Conservation (phyloP, 805 yeast genomes). For the Cyberlindnera bimundalis region DNA sequence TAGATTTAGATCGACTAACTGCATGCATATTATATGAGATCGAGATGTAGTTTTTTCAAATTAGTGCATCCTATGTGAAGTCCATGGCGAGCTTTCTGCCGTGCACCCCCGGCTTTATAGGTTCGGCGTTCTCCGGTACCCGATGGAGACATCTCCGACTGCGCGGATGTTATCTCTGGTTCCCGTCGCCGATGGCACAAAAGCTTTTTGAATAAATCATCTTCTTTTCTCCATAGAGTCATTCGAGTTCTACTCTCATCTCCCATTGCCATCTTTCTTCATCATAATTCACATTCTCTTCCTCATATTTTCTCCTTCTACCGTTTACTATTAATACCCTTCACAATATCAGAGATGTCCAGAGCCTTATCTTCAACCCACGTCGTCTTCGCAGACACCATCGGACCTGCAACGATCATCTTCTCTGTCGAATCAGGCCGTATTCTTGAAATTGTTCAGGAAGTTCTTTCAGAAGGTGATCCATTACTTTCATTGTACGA, state of each 20-base stretch:
- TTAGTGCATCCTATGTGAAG: too few species aligned
- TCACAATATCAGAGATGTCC: slow-evolving; percentile 10
- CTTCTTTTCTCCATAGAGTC: neutral
- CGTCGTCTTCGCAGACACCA: slow-evolving; percentile 47
- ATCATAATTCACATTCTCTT: too few species aligned
- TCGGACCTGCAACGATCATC: slow-evolving; percentile 61
- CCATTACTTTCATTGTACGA: slow-evolving; percentile 40
- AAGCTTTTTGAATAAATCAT: neutral
- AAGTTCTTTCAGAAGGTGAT: slow-evolving; percentile 37
- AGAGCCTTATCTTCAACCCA: slow-evolving; percentile 59
- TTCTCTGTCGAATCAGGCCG: slow-evolving; percentile 56
- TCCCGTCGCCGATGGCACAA: too few species aligned
- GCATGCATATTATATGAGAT: too few species aligned
- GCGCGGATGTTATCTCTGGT: slow-evolving; percentile 7
- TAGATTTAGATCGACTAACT: too few species aligned
- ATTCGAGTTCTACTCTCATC: neutral
- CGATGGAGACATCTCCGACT: slow-evolving; percentile 6
- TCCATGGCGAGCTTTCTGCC: neutral
- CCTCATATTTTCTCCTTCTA: too few species aligned
- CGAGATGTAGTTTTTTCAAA: too few species aligned
- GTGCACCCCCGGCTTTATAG: neutral
- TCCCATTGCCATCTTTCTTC: neutral
- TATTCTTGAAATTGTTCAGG: slow-evolving; percentile 49
- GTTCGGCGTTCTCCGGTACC: slow-evolving; percentile 12
- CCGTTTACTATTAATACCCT: neutral